Base-by-base conservation (phyloP, 2,329 filamentous ascomycete genomes). In the Calonectria henricotiae region DNA sequence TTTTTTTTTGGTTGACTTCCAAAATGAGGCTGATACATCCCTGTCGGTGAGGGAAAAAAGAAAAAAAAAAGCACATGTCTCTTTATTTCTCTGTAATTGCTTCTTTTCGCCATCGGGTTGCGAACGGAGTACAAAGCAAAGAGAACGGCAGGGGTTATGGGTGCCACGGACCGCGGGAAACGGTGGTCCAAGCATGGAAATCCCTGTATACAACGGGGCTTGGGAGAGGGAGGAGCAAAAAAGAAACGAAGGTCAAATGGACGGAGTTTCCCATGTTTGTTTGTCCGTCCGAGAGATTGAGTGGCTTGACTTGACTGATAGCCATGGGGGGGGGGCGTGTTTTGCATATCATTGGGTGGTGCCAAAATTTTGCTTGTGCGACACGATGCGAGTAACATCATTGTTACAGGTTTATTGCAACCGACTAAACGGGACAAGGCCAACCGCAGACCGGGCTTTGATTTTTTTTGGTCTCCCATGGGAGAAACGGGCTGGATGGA, bases 391-490 rank as follows among this genome's bases (percentile, higher is more conserved):
- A 69, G 75, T 76, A 70, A 64, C 75, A 77, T 69, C 67, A 69
- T 39, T 68, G 75, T 77, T 72, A 74, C 75, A 77, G 73, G 68
- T 69, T 44, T 71, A 74, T 75, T 72, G 72, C 35, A 35, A 51
- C 43, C 23, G 13, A 58, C 37, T 41, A 39, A 41, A 37, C 23
- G 20, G 7, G 51, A 11, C 46, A 15, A 49, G 13, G 25, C 3
- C 25, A 12, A 30, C 27, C 27, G 27, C 27, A 30, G 20, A 4
- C 27, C 12, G 13, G 47, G 23, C 43, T 37, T 37, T 20, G 20
- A 20, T 20, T 13, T 8, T 37, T 30, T 30, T 30, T 30, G 4
- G 27, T 30, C 41, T 20, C 43, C 11, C 27, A 51, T 32, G 51
- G 51, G 51, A 58, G 8, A 58, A 55, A 55, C 51, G 51, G n/a